Evolutionary conservation across 352 stramenopile genomes (phyloP), one percentile per base, ranked within the genome.

Genomic region (Globisporangium apiculatum): DNA sequence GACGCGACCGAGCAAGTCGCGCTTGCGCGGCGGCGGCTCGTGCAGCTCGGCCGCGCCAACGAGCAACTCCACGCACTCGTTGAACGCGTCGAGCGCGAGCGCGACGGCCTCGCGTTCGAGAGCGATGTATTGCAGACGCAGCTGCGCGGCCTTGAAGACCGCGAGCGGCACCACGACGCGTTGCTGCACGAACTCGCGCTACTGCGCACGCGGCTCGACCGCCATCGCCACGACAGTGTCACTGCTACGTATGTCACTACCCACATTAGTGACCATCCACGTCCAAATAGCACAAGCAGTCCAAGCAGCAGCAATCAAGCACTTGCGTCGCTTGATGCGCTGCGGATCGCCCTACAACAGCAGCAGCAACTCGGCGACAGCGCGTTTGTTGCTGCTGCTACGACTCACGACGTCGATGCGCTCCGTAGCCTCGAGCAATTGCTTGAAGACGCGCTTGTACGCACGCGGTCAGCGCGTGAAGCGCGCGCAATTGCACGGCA

Each of bases 31-130:
- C 69, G 71, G 10, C 70, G 80, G 12, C 82, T 90, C 55, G 76
- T 85, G 4, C 78, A 87, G 42, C 55, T 91, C 31, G 83, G 74
- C 17, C 82, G 87, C 67, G 86, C 87, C 60, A 92, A 91, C 53
- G 80, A 91, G 55, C 91, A 94, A 48, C 63, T 94, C 18, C 79
- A 94, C 47, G 65, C 91, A 47, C 69, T 94, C 17, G 73, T 91
- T 17, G 83, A 94, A 51, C 78, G 83, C n/a, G 78, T 94, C 43
- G 85, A 94, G 50, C 83, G 79, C 51, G 85, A 94, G 53, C 85
- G 85, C 11, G 83, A 94, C 43, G 76, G 83, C 4, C 61, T 94
- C 35, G 55, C 93, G 36, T 83, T 89, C 58, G 85, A 94, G 53
- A 94, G 91, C 53, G 81, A 94, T 55, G 57, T 91, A 36, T 65